A percentile compares a stretch with the other conserved stretches of the same genome.
Evolutionary conservation across 2,329 filamentous ascomycete species (phyloP).

Genomic region (Botrytis porri): DNA sequence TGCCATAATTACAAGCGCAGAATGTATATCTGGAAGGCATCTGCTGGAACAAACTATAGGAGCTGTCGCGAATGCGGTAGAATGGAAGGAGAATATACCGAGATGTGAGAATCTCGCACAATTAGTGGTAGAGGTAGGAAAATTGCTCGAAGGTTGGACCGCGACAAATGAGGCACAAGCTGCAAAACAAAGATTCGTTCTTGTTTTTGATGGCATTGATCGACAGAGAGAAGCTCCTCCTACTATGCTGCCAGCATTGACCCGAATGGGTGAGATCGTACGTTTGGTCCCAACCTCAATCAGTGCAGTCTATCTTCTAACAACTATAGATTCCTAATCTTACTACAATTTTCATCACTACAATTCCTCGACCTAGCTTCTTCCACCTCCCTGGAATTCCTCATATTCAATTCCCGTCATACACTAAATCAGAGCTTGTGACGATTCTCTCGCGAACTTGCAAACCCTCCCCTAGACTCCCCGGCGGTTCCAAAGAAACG

Average conservation of each 20-base stretch:
- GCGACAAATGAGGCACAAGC: constrained; percentile 30
- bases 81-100: constrained; percentile 49
- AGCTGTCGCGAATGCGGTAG: constrained; percentile 54
- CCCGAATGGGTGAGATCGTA: constrained; percentile 77
- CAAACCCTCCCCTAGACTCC: constrained; percentile 48
- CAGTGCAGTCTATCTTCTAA: constrained; percentile 19
- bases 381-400: constrained; percentile 69
- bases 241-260: constrained; percentile 77
- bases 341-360: constrained; percentile 73
- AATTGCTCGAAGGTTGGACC: constrained; percentile 48
- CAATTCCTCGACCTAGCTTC: constrained; percentile 64
- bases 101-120: constrained; percentile 80
- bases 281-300: constrained; percentile 36
- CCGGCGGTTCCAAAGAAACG: constrained; percentile 48
- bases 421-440: constrained; percentile 76
- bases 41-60: constrained; percentile 69
- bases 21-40: constrained; percentile 77
- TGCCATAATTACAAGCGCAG: constrained; percentile 64
- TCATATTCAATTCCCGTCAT: constrained; percentile 79
- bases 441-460: constrained; percentile 63
- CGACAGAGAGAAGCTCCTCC: constrained; percentile 74
- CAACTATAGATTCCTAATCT: constrained; percentile 68
- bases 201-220: constrained; percentile 88
- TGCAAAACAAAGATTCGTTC: constrained; percentile 57
- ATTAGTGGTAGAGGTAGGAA: constrained; percentile 68